Percentiles rank a stretch among this genome's conserved stretches.
Conservation (phyloP, 2,329 filamentous ascomycete species). For the Chaetothyriales sp. region DNA sequence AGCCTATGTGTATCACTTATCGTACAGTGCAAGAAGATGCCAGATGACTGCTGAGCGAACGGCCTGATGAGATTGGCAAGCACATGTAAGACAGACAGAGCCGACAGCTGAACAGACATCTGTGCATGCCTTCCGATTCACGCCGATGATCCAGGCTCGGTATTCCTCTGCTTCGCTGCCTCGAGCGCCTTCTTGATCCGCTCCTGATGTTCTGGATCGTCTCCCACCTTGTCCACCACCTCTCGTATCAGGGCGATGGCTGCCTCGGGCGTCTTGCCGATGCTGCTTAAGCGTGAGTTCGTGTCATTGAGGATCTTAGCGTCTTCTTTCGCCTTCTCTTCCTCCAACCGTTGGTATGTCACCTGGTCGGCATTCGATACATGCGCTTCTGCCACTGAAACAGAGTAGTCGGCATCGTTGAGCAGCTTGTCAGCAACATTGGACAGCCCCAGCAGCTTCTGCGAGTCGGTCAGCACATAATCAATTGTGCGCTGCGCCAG, state of each 20-base stretch:
- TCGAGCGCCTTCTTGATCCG: conserved; percentile 37
- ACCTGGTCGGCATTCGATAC: conserved; percentile 29
- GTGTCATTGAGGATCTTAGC: conserved; percentile 30
- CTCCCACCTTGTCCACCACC: conserved; percentile 24
- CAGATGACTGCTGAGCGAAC: too few species aligned
- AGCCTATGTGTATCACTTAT: too few species aligned
- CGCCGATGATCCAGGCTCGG: not conserved
- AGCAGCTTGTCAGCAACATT: conserved; percentile 34
- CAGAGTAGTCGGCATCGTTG: conserved; percentile 37
- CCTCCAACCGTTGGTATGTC: conserved; percentile 28
- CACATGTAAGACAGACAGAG: too few species aligned
- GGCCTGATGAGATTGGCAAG: too few species aligned
- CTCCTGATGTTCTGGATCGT: conserved; percentile 30
- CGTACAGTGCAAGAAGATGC: too few species aligned
- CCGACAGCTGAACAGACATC: too few species aligned
- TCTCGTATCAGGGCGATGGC: conserved; percentile 25
- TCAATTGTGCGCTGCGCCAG: conserved; percentile 25
- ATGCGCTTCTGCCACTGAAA: conserved; percentile 39
- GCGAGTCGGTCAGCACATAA: conserved; percentile 29
- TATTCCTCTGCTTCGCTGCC: conserved; percentile 39
- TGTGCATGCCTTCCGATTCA: not conserved
- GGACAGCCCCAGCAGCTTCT: conserved; percentile 32
- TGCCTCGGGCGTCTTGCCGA: conserved; percentile 26
- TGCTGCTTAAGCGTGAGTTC: conserved; percentile 27
- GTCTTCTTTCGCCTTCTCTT: conserved; percentile 36